Base-by-base conservation (phyloP, 2,329 filamentous ascomycete species). In the Lasiodiplodia citricola region DNA sequence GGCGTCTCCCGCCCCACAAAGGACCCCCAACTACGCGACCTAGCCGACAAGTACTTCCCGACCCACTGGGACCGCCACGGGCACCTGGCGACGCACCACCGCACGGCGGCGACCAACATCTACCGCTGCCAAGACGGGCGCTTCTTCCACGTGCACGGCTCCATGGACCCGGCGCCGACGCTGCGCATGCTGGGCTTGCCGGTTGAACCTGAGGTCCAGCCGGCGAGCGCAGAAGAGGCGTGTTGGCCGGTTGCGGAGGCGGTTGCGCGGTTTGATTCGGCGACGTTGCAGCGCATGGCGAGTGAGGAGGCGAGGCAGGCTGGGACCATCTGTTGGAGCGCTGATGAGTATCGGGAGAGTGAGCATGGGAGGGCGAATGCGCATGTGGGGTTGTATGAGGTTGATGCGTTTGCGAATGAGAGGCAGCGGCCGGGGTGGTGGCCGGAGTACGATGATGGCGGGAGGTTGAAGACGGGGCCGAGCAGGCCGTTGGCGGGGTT, bases 131-230 rank as follows among this genome's bases (percentile, higher is more conserved):
- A 80, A 68, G 83, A 85, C 68, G 79, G 75, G 0, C 72, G 80
- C 25, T 85, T 77, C 71, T 86, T 83, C 72, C 84, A 85, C 71
- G 57, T 82, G 0, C 83, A 86, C 69, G 83, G 83, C 4, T 72
- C 69, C 21, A 69, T 63, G 54, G 83, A 86, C 67, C 80, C 83
- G 0, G 79, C 81, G 6, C 80, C 80, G 4, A 81, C 54, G 1
- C 18, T 38, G 28, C 28, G 31, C 31, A 21, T 31, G 16, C 54
- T 56, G 1, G 28, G 54, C 2, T 3, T 56, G 54, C 54, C 54
- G 3, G 28, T 14, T 10, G 54, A 62, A 7, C 14, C 25, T 18
- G 8, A 21, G 6, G 18, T 23, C 18, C 16, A 7, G 4, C 54
- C 6, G 3, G 2, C 10, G 54, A 56, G 7, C 18, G 21, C 13